A percentile compares a stretch with the other conserved stretches of the same genome.
phyloP scores from a whole-genome alignment of 169 alveolate genomes.

The Plasmodium falciparum region DNA sequence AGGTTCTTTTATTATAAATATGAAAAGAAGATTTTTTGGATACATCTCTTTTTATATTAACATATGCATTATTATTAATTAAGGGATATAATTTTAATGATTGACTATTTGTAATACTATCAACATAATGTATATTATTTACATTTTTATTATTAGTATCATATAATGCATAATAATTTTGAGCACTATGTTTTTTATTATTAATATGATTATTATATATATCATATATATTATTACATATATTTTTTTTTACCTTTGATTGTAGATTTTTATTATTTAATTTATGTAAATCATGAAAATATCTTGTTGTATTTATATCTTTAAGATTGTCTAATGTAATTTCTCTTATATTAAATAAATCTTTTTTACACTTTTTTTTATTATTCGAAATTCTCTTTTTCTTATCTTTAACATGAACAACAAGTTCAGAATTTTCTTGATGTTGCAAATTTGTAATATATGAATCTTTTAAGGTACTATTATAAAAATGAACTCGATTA shows the following conservation, averaged over 20 bases:
- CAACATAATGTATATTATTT: conserved; percentile 5
- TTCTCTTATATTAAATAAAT: conserved; percentile 6
- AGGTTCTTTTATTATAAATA: conserved; percentile 3
- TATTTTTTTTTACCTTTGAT: conserved; percentile 7
- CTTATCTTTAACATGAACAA: conserved; percentile 54
- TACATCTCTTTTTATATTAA: conserved; percentile 20
- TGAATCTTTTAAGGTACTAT: conserved; percentile 26
- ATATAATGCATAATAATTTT: background rate
- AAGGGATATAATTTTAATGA: conserved; percentile 10
- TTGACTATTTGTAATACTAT: background rate
- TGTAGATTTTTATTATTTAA: conserved; percentile 13
- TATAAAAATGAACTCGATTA: conserved; percentile 50
- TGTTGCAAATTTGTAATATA: conserved; percentile 29
- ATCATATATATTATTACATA: conserved; percentile 2
- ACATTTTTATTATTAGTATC: conserved; percentile 4
- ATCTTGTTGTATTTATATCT: conserved; percentile 5
- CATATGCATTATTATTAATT: conserved; percentile 18
- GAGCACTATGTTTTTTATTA: background rate
- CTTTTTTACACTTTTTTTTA: conserved; percentile 24
- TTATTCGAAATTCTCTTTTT: conserved; percentile 21
- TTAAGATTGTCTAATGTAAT: conserved; percentile 28
- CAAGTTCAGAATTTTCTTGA: conserved; percentile 20
- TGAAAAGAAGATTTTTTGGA: background rate
- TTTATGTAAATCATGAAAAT: conserved; percentile 16
- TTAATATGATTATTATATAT: conserved; percentile 23